phyloP scores from a whole-genome alignment of 1,284 basidiomycete genomes.

The Cryptococcus sp. region DNA sequence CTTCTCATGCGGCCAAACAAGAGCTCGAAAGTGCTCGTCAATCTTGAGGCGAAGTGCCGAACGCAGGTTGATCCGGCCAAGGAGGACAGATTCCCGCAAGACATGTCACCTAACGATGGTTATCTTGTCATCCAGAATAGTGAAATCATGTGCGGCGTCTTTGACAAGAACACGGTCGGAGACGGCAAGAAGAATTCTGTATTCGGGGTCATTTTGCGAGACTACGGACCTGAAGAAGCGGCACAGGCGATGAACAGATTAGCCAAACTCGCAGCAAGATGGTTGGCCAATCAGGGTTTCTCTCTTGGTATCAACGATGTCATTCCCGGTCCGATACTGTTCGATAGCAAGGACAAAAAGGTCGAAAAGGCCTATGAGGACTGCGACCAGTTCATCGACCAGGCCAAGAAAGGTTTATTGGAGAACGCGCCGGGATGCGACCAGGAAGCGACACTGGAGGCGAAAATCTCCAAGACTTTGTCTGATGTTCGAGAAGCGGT shows the following conservation, averaged over 20 bases:
- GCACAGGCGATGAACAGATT: constrained; percentile 94
- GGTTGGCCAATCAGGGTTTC: constrained; percentile 95
- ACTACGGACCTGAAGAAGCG: constrained; percentile 94
- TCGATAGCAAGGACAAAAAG: constrained; percentile 77
- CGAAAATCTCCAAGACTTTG: constrained; percentile 87
- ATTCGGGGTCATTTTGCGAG: constrained; percentile 95
- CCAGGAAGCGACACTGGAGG: constrained; percentile 95
- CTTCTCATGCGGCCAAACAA: constrained; percentile 95
- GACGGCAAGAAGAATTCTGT: constrained; percentile 99
- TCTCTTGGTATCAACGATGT: constrained; percentile 99
- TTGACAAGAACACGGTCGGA: constrained; percentile 98
- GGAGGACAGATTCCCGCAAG: constrained; percentile 58
- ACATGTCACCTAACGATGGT: constrained; percentile 96
- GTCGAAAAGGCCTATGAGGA: constrained; percentile 88
- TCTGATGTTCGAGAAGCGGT: constrained; percentile 95
- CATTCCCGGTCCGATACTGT: constrained; percentile 85
- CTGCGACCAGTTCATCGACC: constrained; percentile 82
- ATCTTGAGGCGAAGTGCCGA: constrained; percentile 95
- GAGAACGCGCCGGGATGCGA: constrained; percentile 96
- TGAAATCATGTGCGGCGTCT: constrained; percentile 98
- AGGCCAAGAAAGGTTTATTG: constrained; percentile 88
- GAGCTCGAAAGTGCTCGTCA: constrained; percentile 78
- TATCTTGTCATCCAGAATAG: constrained; percentile 97
- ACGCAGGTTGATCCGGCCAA: constrained; percentile 81
- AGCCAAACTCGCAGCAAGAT: constrained; percentile 94